Evolutionary conservation across 2,329 filamentous ascomycete species (phyloP).

Genomic region (Aspergillus fischeri): DNA sequence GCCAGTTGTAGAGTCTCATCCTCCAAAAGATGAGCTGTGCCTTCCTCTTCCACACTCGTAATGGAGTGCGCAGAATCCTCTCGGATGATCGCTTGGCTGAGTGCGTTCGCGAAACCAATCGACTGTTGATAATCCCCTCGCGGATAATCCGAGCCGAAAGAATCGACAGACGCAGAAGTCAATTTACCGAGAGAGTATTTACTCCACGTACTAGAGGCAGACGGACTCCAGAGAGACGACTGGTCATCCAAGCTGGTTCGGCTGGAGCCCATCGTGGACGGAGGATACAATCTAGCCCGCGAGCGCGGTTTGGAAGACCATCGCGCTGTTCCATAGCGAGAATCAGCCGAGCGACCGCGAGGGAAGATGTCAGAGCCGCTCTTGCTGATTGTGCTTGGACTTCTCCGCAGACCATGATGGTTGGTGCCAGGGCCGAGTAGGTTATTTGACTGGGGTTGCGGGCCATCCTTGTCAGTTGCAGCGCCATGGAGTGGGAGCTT

Average conservation of each 20-base stretch:
- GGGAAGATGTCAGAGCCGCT: slow-evolving; percentile 74
- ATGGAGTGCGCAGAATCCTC: slow-evolving; percentile 59
- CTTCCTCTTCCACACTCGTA: slow-evolving; percentile 55
- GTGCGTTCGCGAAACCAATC: slow-evolving; percentile 93
- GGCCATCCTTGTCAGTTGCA: slow-evolving; percentile 42
- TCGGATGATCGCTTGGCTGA: slow-evolving; percentile 94
- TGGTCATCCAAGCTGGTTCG: slow-evolving; percentile 91
- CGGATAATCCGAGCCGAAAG: slow-evolving; percentile 71
- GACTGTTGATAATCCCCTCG: slow-evolving; percentile 87
- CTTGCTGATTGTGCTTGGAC: slow-evolving; percentile 88
- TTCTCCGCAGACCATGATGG: slow-evolving; percentile 66
- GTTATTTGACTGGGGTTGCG: slow-evolving; percentile 47
- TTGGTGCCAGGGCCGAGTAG: slow-evolving; percentile 65
- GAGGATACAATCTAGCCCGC: slow-evolving; percentile 68
- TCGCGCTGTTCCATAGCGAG: slow-evolving; percentile 59
- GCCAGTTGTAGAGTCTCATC: slow-evolving; percentile 88
- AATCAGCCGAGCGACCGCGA: slow-evolving; percentile 68
- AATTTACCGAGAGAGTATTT: slow-evolving; percentile 87
- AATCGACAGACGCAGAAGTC: slow-evolving; percentile 88
- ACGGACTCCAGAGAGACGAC: slow-evolving; percentile 87
- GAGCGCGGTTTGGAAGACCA: slow-evolving; percentile 87
- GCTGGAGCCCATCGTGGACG: slow-evolving; percentile 81
- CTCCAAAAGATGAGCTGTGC: slow-evolving; percentile 67
- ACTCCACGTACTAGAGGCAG: slow-evolving; percentile 90
- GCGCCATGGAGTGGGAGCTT: slow-evolving; percentile 82